Evolutionary conservation across 148 eudicot species (phyloP), one percentile per base, ranked within the genome.

Genomic region (Camellia lanceoleosa): DNA sequence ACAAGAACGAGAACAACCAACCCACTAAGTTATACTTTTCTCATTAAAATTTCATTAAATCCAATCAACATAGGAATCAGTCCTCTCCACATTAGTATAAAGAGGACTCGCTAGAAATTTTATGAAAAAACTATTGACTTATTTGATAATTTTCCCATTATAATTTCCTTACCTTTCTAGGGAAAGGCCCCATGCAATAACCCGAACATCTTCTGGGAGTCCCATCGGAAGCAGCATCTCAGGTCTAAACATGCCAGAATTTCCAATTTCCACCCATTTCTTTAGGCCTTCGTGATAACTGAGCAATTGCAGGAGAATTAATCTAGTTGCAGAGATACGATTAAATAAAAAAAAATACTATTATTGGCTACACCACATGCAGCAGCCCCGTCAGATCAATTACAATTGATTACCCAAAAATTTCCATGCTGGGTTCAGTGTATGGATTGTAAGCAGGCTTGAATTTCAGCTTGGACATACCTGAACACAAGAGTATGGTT

Each of bases 171-270:
- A 92, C 98, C 97, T 94, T 86, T 96, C 99, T 16, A 96, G 92
- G 55, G 97, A 96, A 69, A 96, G 89, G 13, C 98, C 99, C 99
- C 99, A 96, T 19, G 99, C 99, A 79, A 96, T 92, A 30, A 96
- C 99, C 78, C 88, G 86, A 65, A 90, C 99, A 89, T 96, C 99
- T 81, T 96, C 97, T 0, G 98, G 98, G 51, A 96, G 97, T 15
- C 97, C 97, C 99, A 96, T 96, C 3, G 98, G 99, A 43, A 80
- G 99, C 82, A 96, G 67, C 98, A 94, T 94, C 81, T 94, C 98
- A 18, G 98, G 95, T 87, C 98, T 91, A 68, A 94, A 94, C 97
- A 94, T 91, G 54, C 98, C 98, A 13, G 98, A 94, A 87, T 94
- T 94, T 67, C 98, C 98, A 49, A 94, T 86, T 87, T 94, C 98